Evolutionary conservation across 75 land plant species (phyloP).

Genomic region (Azolla pinnata): DNA sequence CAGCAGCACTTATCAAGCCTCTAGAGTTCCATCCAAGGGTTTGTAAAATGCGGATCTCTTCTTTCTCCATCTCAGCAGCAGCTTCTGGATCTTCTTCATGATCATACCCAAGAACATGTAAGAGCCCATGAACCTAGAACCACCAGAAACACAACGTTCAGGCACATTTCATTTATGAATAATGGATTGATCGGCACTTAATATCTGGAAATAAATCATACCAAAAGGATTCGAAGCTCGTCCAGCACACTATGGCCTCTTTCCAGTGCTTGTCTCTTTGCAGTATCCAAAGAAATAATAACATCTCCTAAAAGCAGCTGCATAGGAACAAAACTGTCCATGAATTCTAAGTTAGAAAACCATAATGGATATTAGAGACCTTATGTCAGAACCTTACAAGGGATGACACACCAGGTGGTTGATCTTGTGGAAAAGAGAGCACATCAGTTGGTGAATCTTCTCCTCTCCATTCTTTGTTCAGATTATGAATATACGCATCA

Average conservation of each 20-base stretch:
- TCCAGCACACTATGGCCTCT: constrained; percentile 86
- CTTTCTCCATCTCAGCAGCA: constrained; percentile 77
- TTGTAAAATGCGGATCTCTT: constrained; percentile 59
- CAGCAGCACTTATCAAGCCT: constrained; percentile 40
- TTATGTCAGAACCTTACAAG: constrained; percentile 61
- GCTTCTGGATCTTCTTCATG: constrained; percentile 76
- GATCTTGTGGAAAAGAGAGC: constrained; percentile 72
- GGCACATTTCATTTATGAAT: background rate
- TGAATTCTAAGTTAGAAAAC: background rate
- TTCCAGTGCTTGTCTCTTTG: constrained; percentile 83
- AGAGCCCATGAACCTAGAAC: constrained; percentile 75
- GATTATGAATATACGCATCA: constrained; percentile 71
- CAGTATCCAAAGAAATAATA: constrained; percentile 91
- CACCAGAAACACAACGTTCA: too few relatives aligned
- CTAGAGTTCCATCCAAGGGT: constrained; percentile 86
- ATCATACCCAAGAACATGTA: constrained; percentile 93
- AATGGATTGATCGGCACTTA: too few relatives aligned
- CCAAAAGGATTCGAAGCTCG: constrained; percentile 94
- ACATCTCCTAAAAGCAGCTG: constrained; percentile 92
- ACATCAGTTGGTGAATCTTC: constrained; percentile 89
- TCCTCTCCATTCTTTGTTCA: constrained; percentile 83
- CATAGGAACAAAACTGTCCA: constrained; percentile 13
- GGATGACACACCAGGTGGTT: constrained; percentile 49
- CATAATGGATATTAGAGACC: too few relatives aligned
- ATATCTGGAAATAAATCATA: constrained; percentile 18